Percentiles rank a stretch among this genome's conserved stretches.
phyloP scores from a whole-genome alignment of 768 basidiomycete species.

The Russula brevipes region DNA sequence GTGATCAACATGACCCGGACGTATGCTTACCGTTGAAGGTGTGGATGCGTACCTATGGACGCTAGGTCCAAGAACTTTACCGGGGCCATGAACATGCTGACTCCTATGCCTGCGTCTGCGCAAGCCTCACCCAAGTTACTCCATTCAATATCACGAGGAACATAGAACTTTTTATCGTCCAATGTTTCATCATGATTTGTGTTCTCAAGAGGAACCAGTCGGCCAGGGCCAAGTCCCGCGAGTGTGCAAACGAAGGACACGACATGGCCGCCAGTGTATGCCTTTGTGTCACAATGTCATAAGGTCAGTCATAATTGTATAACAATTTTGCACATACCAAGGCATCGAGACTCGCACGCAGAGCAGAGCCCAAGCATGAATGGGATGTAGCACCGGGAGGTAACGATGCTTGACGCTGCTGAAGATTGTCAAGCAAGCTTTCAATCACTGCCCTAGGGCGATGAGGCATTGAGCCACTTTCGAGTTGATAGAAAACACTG shows the following conservation, averaged over 20 bases:
- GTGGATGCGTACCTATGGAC: constrained; percentile 58
- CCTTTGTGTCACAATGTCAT: constrained; percentile 34
- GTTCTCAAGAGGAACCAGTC: constrained; percentile 58
- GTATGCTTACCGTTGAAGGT: not conserved
- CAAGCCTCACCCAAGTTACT: constrained; percentile 80
- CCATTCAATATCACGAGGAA: constrained; percentile 77
- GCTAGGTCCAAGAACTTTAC: constrained; percentile 78
- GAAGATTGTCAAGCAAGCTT: constrained; percentile 58
- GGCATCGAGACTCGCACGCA: constrained; percentile 65
- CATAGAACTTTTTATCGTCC: constrained; percentile 78
- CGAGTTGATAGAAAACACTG: not conserved
- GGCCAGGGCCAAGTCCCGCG: constrained; percentile 70
- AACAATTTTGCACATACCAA: constrained; percentile 45
- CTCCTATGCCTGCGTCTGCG: constrained; percentile 83
- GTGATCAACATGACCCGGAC: not conserved
- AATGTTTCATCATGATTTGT: constrained; percentile 70
- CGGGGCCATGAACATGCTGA: constrained; percentile 84
- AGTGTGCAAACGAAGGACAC: constrained; percentile 64
- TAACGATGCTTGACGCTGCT: constrained; percentile 52
- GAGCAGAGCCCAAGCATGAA: constrained; percentile 72
- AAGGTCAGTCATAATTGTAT: constrained; percentile 12
- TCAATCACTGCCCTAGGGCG: constrained; percentile 55
- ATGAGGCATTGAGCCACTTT: constrained; percentile 6
- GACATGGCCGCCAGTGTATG: constrained; percentile 72
- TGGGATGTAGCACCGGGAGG: constrained; percentile 34